phyloP scores from a whole-genome alignment of 352 stramenopile genomes.

The Globisporangium uncinulatum region DNA sequence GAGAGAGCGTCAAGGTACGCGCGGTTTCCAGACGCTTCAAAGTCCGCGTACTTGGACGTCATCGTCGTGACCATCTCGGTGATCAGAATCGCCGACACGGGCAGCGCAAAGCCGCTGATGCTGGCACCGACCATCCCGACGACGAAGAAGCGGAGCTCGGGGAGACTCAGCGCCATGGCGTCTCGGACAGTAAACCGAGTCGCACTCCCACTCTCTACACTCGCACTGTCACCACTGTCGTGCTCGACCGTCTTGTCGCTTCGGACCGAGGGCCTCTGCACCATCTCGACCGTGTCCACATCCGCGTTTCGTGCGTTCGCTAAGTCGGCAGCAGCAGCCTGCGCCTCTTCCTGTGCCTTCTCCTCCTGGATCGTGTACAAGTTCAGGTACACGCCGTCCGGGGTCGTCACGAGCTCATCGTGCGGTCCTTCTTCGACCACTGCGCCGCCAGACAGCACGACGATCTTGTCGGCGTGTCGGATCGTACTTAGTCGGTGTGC shows the following conservation, averaged over 20 bases:
- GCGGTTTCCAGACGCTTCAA: slow-evolving; percentile 14
- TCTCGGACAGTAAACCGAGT: too few relatives aligned
- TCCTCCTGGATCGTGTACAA: slow-evolving; percentile 50
- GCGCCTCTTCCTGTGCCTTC: slow-evolving; percentile 8
- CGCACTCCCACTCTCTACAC: too few relatives aligned
- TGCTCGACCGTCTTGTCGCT: too few relatives aligned
- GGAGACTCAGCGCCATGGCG: too few relatives aligned
- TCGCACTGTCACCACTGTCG: too few relatives aligned
- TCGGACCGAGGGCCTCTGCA: too few relatives aligned
- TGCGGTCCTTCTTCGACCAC: slow-evolving; percentile 47
- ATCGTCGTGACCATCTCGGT: slow-evolving; percentile 29
- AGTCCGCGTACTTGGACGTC: slow-evolving; percentile 23
- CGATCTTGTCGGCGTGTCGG: slow-evolving; percentile 49
- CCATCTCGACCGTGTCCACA: too few relatives aligned
- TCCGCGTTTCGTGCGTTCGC: slow-evolving; percentile 33
- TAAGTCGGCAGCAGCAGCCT: slow-evolving; percentile 10
- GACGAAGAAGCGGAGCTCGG: too few relatives aligned
- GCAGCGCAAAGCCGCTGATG: slow-evolving; percentile 19
- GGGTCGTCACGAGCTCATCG: slow-evolving; percentile 37
- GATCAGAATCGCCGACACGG: too few relatives aligned
- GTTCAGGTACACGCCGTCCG: slow-evolving; percentile 73
- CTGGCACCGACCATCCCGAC: slow-evolving; percentile 22
- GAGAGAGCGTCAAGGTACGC: slow-evolving; percentile 18
- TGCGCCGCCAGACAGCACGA: slow-evolving; percentile 34
- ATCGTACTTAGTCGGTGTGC: slow-evolving; percentile 88